Evolutionary conservation across 2,329 filamentous ascomycete genomes (phyloP).

Genomic region (Ceratocystis albifundus): DNA sequence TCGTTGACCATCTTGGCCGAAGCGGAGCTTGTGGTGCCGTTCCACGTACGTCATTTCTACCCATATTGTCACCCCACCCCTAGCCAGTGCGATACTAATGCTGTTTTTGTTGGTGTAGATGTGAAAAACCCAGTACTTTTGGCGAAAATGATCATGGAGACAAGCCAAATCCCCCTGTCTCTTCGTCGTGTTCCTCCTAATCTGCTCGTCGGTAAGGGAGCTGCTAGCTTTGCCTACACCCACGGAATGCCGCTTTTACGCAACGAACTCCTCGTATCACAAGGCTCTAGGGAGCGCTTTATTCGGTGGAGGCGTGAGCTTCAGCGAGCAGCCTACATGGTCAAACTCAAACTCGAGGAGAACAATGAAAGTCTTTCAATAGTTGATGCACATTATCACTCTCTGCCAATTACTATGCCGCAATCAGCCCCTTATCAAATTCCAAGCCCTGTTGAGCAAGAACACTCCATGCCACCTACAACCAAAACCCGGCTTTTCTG

Average conservation of each 20-base stretch:
- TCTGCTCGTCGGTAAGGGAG: conserved; percentile 74
- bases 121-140: conserved; percentile 87
- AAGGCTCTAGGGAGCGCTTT: conserved; percentile 66
- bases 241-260: conserved; percentile 62
- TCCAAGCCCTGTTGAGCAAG: neutral
- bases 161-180: conserved; percentile 63
- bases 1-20: conserved; percentile 81
- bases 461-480: neutral
- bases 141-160: conserved; percentile 70
- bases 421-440: neutral
- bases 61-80: neutral
- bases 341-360: conserved; percentile 34
- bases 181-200: conserved; percentile 86
- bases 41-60: conserved; percentile 47
- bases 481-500: conserved; percentile 2
- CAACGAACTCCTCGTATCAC: conserved; percentile 68
- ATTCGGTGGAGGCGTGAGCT: conserved; percentile 68
- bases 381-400: conserved; percentile 21
- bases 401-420: conserved; percentile 15
- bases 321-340: conserved; percentile 37
- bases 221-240: conserved; percentile 72
- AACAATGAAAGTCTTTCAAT: conserved; percentile 23
- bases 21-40: conserved; percentile 91
- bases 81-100: neutral
- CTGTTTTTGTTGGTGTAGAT: conserved; percentile 40